Evolutionary conservation across 129 eudicot genomes (phyloP), one percentile per base, ranked within the genome.

Genomic region (Deinandra increscens): DNA sequence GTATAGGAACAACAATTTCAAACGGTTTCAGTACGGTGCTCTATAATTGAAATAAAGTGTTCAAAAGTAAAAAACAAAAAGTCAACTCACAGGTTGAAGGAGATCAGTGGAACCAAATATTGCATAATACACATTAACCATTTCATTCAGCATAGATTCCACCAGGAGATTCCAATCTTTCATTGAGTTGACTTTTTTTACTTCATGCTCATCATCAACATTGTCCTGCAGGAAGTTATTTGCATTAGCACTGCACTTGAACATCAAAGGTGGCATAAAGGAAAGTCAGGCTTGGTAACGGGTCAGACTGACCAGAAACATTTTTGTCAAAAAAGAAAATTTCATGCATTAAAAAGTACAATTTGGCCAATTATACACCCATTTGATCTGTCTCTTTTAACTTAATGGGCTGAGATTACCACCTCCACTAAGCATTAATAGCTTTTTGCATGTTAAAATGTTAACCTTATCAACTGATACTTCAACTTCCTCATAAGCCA

Each of bases 51-150:
- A 39, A 44, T 20, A 11, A 3, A n/a, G 67, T 46, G 64, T 36
- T 64, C 20, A 73, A 51, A 48, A 23, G 50, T 37, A 58, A 9
- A 43, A 31, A 39, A 33, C 37, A 33, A 33, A 36, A 43, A 70
- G 75, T 60, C 48, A n/a, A 43, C 93, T 53, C 76, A 90, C 97
- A 68, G 51, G 77, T 81, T 79, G 85, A 68, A 81, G 73, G 36
- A 85, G 88, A 80, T 88, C 89, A 43, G 73, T 15, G 6, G 98
- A 89, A 68, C 98, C 98, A 83, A 84, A 93, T 45, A 93, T 44
- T 44, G 81, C 76, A 71, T 60, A 73, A 81, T 86, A 86, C 31
- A 83, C 54, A 44, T 78, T 45, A 66, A 89, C 85, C 79, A 87
- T 80, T 66, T 75, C 83, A 56, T 78, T 81, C 85, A 85, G 64